A percentile compares a stretch with the other conserved stretches of the same genome.
Evolutionary conservation across 495 filamentous ascomycete species (phyloP).

Genomic region (Parathielavia hyrcaniae): DNA sequence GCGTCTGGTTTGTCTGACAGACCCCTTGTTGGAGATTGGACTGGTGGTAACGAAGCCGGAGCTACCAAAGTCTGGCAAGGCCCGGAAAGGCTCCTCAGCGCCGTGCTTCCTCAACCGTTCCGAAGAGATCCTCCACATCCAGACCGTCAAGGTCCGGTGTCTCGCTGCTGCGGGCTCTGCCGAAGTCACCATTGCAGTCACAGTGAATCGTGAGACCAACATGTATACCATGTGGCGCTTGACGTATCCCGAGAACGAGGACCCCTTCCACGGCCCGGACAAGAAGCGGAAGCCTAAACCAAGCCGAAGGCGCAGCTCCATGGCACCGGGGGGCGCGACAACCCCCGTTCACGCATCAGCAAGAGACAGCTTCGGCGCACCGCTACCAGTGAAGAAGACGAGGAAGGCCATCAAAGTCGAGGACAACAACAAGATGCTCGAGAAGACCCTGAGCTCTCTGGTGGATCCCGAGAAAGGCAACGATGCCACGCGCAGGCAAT

Average conservation of each 20-base stretch:
- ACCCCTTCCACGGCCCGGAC: constrained; percentile 47
- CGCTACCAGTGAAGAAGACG: constrained; percentile 40
- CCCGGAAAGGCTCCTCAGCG: constrained; percentile 14
- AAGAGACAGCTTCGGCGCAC: constrained; percentile 47
- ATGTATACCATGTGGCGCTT: constrained; percentile 76
- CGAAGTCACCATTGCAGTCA: constrained; percentile 70
- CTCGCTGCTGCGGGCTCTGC: constrained; percentile 14
- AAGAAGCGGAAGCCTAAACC: constrained; percentile 47
- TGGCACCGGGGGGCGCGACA: constrained; percentile 69
- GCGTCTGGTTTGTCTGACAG: constrained; percentile 74
- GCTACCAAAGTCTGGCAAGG: constrained; percentile 21
- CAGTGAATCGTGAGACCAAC: constrained; percentile 64
- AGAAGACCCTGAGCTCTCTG: constrained; percentile 54
- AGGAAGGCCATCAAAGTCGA: constrained; percentile 38
- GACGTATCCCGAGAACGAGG: constrained; percentile 56
- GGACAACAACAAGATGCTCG: constrained; percentile 52
- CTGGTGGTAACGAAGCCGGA: constrained; percentile 59
- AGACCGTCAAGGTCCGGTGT: constrained; percentile 28
- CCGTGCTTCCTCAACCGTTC: constrained; percentile 51
- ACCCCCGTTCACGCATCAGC: constrained; percentile 61
- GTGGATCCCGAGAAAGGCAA: constrained; percentile 72
- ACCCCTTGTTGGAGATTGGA: constrained; percentile 82
- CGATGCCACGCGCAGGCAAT: constrained; percentile 63
- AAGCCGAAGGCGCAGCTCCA: constrained; percentile 74
- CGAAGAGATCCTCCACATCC: constrained; percentile 76